Percentiles rank a stretch among this genome's conserved stretches.
Evolutionary conservation across 768 basidiomycete species (phyloP).

Genomic region (Flagelloscypha sp.): DNA sequence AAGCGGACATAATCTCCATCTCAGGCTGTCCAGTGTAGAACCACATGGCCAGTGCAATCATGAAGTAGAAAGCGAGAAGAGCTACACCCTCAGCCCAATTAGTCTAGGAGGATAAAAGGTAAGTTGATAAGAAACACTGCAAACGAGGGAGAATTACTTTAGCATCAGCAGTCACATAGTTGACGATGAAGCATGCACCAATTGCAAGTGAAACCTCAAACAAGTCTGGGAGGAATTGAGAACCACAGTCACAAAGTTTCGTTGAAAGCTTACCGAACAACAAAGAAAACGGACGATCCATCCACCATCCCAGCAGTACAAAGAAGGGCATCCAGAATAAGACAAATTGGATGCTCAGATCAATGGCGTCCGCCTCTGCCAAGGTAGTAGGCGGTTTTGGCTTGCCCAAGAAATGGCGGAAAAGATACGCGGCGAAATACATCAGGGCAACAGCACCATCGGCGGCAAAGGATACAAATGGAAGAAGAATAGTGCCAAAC

Average conservation of each 20-base stretch:
- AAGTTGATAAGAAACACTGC: too few species aligned
- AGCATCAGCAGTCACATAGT: conserved; percentile 70
- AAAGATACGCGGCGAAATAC: conserved; percentile 42
- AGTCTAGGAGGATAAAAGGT: too few species aligned
- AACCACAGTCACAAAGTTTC: too few species aligned
- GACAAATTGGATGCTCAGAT: conserved; percentile 69
- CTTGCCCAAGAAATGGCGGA: conserved; percentile 31
- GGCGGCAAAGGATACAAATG: conserved; percentile 65
- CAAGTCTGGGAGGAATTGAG: too few species aligned
- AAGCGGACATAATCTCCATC: conserved; percentile 33
- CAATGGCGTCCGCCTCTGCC: conserved; percentile 63
- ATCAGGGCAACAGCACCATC: conserved; percentile 56
- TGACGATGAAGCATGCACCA: conserved; percentile 67
- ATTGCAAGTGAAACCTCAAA: conserved; percentile 61
- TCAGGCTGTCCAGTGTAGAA: conserved; percentile 55
- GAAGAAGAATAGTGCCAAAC: conserved; percentile 68
- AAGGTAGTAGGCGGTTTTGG: conserved; percentile 42
- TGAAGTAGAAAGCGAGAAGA: conserved; percentile 58
- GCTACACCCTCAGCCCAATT: conserved; percentile 71
- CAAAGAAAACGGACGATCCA: conserved; percentile 46
- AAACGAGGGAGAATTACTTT: too few species aligned
- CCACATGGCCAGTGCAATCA: too few species aligned
- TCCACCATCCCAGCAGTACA: conserved; percentile 63
- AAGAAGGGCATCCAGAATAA: conserved; percentile 76
- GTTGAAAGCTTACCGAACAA: conserved; percentile 50